A percentile compares a stretch with the other conserved stretches of the same genome.
These are phyloP conservation scores for Wickerhamiella pararugosa DNA, from an alignment of 1,139 yeast species.

Conservation along the genomic window DNA sequence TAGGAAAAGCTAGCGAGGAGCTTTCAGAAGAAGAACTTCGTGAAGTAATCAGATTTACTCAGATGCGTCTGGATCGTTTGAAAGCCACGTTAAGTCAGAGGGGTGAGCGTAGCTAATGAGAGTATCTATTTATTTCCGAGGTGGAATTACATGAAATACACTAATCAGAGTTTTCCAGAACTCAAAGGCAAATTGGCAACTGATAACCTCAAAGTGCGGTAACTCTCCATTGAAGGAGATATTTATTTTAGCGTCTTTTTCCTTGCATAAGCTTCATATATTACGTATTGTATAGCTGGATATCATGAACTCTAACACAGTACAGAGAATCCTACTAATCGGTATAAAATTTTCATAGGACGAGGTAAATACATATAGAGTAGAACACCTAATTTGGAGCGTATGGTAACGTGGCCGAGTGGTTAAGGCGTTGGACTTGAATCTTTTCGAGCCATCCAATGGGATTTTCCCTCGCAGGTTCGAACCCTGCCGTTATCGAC, in stretches of 20 bases:
- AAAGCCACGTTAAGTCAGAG: not conserved
- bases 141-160: not conserved
- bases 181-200: no score
- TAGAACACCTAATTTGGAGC: not conserved
- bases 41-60: constrained; percentile 15
- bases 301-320: no score
- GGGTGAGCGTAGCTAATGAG: not conserved
- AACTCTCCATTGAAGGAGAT: no score
- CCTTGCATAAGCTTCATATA: no score
- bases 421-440: constrained; percentile 14
- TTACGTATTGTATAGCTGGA: no score
- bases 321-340: no score
- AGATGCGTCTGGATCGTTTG: constrained; percentile 7
- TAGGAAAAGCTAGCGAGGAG: constrained; percentile 2
- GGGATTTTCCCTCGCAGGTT: constrained; percentile 15
- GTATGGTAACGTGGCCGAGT: constrained; percentile 12
- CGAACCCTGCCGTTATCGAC: constrained; percentile 13
- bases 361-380: no score
- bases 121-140: not conserved
- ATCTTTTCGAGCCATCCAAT: constrained; percentile 10
- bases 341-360: no score
- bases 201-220: no score
- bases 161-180: no score
- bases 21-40: constrained; percentile 11
- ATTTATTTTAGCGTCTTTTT: no score